These are phyloP conservation scores for Calendula officinalis DNA, from an alignment of 129 eudicot genomes.

Conservation along the genomic window DNA sequence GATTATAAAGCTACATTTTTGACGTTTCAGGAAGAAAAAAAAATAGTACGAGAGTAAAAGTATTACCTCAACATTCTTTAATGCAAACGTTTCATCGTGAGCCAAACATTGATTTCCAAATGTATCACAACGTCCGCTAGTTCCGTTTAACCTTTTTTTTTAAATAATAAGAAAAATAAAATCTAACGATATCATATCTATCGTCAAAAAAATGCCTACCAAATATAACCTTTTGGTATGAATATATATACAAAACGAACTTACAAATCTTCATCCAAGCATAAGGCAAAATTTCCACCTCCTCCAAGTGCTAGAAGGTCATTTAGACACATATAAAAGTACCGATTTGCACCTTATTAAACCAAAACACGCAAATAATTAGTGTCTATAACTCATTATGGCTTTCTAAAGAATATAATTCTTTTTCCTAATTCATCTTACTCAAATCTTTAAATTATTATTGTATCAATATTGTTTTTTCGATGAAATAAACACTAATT, in stretches of 20 bases:
- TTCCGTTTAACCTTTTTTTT: constrained; percentile 63
- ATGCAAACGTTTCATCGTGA: constrained; percentile 62
- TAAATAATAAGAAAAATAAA: not conserved
- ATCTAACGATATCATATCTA: not conserved
- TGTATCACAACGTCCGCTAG: constrained; percentile 89
- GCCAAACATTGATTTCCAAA: constrained; percentile 88
- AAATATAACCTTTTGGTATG: not conserved
- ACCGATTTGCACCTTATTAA: constrained; percentile 78
- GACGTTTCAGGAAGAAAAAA: not conserved
- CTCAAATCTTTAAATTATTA: not conserved
- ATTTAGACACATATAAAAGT: constrained; percentile 77
- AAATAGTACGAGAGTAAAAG: not conserved
- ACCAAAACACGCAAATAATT: constrained; percentile 15
- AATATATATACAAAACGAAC: constrained; percentile 25
- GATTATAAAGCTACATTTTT: too few relatives aligned
- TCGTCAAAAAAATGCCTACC: not conserved
- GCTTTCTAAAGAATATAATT: not conserved
- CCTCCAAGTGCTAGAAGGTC: constrained; percentile 92
- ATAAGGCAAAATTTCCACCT: constrained; percentile 82
- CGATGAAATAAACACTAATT: too few relatives aligned
- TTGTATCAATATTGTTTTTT: not conserved
- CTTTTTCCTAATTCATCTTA: not conserved
- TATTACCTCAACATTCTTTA: constrained; percentile 89
- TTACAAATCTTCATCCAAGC: constrained; percentile 88
- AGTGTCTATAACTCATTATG: constrained; percentile 4